Evolutionary conservation across 2,329 filamentous ascomycete genomes (phyloP), one percentile per base, ranked within the genome.

Genomic region (Colletotrichum tabaci): DNA sequence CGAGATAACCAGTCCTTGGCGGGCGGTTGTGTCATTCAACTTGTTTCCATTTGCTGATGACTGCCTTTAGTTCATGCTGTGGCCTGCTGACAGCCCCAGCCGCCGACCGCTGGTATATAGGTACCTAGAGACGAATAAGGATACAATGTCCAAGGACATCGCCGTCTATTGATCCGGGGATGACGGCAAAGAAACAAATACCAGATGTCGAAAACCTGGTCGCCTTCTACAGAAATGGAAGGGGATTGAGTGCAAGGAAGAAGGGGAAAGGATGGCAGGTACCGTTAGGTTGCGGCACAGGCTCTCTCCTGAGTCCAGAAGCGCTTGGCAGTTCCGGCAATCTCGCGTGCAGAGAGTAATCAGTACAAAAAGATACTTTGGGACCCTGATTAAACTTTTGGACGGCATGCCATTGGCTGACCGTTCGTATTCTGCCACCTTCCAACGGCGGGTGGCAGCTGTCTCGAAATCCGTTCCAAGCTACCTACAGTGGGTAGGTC

Each of bases 241-340:
- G 21, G 10, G 8, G 8, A 38, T 38, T 38, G 35, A 38, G 35
- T 38, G 35, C 30, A 35, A 35, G 30, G 8, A 35, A 21, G 49
- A 12, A 16, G 13, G 42, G 55, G 15, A 49, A 38, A 53, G 26
- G 18, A 52, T 23, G 38, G 46, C 61, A 55, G 16, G 68, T 67
- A 46, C 64, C 68, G 21, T 47, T 15, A 64, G 53, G 69, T 46
- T 72, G 52, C 66, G 40, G 69, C 53, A 53, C 69, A 58, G 69
- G 9, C 35, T 64, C 40, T 69, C 68, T 68, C 69, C 66, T 69
- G 69, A 72, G 65, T 69, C 69, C 65, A 72, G 65, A 72, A 64
- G 69, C 60, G 60, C 65, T 72, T 72, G 65, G 69, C 68, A 56
- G 47, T 40, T 71, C 53, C 47, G 52, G 58, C 65, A 71, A 71